Evolutionary conservation across 2,329 filamentous ascomycete species (phyloP), one percentile per base, ranked within the genome.

Genomic region (Aspergillus sp.): DNA sequence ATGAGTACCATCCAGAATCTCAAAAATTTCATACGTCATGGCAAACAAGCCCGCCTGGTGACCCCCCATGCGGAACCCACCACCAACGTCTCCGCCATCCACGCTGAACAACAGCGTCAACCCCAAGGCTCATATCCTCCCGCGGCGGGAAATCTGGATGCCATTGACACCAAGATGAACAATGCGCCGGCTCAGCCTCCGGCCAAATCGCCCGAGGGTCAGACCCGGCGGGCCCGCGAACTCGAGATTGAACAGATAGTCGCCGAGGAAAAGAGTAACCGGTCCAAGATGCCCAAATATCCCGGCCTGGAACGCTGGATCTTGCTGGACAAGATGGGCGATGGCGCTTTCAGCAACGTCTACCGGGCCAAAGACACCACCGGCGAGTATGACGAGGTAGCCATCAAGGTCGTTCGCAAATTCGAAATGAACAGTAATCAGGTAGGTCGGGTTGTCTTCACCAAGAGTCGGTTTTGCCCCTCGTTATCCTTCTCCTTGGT

Each of bases 361-460:
- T 99, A 97, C 74, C 87, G 90, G 36, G 94, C 94, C 34, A 83
- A 81, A 61, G 94, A 99, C 71, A 80, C 74, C 43, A 81, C 85
- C 5, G 88, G 89, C 38, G 79, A 86, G 57, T 82, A 83, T 58
- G 85, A 84, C 60, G 88, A 97, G 70, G 91, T 94, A 31, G 94
- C 93, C 63, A 97, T 99, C 81, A 99, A 99, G 75, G 94, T 99
- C 47, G 94, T 99, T 59, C 88, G 94, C 68, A 97, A 97, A 77
- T 97, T 91, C 71, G 94, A 99, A 76, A 97, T 99, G 90, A 97
- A 96, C 77, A 92, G 87, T 61, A 91, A 88, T 80, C 94, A 97
- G 91, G 94, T 99, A 83, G 91, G 88, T 65, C 45, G 36, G 5
- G 61, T 58, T 47, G 16, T 49, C 50, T 52, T 62, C 29, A 16